These are phyloP conservation scores for Neonectria hederae DNA, from an alignment of 2,329 filamentous ascomycete genomes.

Conservation along the genomic window DNA sequence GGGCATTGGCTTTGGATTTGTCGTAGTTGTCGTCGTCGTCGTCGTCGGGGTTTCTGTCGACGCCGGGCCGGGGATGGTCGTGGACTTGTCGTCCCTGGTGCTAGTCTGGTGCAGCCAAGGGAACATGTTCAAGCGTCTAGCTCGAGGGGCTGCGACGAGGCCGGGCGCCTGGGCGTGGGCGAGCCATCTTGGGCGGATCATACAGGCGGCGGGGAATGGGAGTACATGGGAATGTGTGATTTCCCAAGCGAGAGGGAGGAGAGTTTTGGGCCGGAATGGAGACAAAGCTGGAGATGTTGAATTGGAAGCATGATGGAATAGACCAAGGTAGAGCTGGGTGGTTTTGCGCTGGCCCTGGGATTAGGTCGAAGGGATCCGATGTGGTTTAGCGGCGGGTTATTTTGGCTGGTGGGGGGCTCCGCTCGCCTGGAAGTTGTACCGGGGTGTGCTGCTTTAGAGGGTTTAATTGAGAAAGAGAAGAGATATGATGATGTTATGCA, in stretches of 20 bases:
- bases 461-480: background rate
- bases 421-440: background rate
- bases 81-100: background rate
- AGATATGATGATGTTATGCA: background rate
- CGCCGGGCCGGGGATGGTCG: background rate
- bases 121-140: conserved; percentile 13
- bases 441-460: background rate
- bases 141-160: conserved; percentile 16
- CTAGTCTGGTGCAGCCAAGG: background rate
- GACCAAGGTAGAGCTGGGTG: conserved; percentile 1
- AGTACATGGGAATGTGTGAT: conserved; percentile 28
- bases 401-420: conserved; percentile 1
- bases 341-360: conserved; percentile 19
- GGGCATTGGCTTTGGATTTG: background rate
- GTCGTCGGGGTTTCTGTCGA: background rate
- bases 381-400: conserved; percentile 30
- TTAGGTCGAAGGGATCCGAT: conserved; percentile 21
- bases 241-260: background rate
- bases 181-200: conserved; percentile 45
- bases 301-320: background rate
- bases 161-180: conserved; percentile 35
- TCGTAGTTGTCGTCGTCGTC: background rate
- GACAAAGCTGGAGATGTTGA: background rate
- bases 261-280: background rate
- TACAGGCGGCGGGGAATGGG: conserved; percentile 35